phyloP scores from a whole-genome alignment of 176 grass and related monocot species.

The Poa annua region DNA sequence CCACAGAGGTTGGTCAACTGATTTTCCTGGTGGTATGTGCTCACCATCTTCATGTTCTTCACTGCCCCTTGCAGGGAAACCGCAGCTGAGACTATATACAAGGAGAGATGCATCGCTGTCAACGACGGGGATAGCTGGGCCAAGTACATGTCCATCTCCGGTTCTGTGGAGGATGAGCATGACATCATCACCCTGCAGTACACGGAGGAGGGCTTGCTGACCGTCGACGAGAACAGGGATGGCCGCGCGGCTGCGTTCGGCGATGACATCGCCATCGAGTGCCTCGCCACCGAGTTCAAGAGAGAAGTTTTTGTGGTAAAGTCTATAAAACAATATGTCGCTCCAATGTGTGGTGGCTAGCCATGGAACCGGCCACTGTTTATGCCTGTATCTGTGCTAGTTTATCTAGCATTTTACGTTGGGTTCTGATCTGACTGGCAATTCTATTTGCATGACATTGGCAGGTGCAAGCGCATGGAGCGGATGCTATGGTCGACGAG shows the following conservation, averaged over 20 bases:
- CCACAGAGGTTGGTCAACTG: not conserved
- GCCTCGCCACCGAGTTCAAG: constrained; percentile 91
- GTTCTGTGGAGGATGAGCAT: constrained; percentile 77
- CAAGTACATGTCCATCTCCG: constrained; percentile 97
- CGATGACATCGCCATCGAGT: constrained; percentile 94
- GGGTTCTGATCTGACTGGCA: not conserved
- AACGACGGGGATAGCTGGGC: constrained; percentile 78
- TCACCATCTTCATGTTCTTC: not conserved
- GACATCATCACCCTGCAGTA: constrained; percentile 96
- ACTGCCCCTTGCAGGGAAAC: constrained; percentile 57
- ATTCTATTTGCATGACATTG: not conserved
- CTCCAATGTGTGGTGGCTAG: not conserved
- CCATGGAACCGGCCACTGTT: not conserved
- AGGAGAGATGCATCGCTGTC: constrained; percentile 71
- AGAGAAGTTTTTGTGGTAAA: constrained; percentile 90
- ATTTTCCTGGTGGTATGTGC: not conserved
- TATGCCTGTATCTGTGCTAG: not conserved
- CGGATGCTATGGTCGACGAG: constrained; percentile 96
- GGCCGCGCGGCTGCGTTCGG: constrained; percentile 92
- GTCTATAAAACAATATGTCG: too few relatives aligned
- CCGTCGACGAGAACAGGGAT: constrained; percentile 77
- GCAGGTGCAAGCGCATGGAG: constrained; percentile 98
- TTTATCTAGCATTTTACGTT: not conserved
- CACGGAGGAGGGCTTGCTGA: constrained; percentile 90
- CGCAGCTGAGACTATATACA: constrained; percentile 91